Base-by-base conservation (phyloP, 179 eudicot genomes). In the Silene coronaria region DNA sequence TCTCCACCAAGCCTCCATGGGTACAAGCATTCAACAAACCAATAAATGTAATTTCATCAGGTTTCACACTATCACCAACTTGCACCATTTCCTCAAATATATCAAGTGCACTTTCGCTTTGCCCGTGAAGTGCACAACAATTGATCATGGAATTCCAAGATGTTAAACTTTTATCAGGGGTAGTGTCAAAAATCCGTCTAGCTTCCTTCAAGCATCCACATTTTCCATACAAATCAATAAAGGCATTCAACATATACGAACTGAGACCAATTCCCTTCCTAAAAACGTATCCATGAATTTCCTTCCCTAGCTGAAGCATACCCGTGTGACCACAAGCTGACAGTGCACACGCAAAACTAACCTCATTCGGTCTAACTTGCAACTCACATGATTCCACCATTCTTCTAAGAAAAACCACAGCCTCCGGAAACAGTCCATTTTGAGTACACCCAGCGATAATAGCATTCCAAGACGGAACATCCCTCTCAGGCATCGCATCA, bases 81-180 rank as follows among this genome's bases (percentile, higher is more conserved):
- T 59, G 57, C 80, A 84, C 26, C 90, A 90, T 83, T 24, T 90
- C 88, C 80, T 90, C 85, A 34, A 90, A 88, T 23, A 84, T 75
- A 79, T 64, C 65, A 59, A 90, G 55, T 26, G 95, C 90, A 7
- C 71, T 82, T 36, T 69, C 69, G 30, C 83, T 82, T 57, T 81
- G 76, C 32, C 95, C 91, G 55, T 87, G 95, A 75, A 90, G 84
- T 2, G 92, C 90, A 57, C 77, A 86, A 69, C 86, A 87, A 82
- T 88, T 90, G 38, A 88, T 88, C 90, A 90, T 86, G 28, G 90
- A 84, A 76, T 90, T 90, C 95, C 90, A 90, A 9, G 88, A 76
- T 8, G 88, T 83, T 77, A 87, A 79, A 36, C 81, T 87, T 73
- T 73, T 84, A 30, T 72, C 67, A 0, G 17, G 17, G 13, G 83